Conservation (phyloP, 768 basidiomycete species). For the Crassisporium funariophilum region DNA sequence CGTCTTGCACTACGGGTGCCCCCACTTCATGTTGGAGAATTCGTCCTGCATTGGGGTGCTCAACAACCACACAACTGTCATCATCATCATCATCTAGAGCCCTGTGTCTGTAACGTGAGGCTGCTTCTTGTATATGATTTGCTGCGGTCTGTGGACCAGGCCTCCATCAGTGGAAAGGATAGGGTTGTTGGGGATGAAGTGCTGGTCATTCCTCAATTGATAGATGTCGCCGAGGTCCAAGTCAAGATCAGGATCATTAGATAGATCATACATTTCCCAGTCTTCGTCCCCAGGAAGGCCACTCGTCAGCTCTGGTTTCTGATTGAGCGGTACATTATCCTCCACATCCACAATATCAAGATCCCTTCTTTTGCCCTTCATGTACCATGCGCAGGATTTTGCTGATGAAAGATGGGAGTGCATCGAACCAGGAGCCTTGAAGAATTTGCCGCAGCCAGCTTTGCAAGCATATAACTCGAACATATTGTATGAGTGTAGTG, state of each 20-base stretch:
- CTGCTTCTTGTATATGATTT: slow-evolving; percentile 2
- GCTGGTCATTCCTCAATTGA: slow-evolving; percentile 1
- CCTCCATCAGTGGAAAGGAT: background rate
- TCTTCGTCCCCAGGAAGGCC: too few relatives aligned
- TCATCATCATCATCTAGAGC: slow-evolving; percentile 14
- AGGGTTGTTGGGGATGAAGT: background rate
- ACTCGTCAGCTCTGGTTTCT: too few relatives aligned
- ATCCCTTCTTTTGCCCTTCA: slow-evolving; percentile 8
- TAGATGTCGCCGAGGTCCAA: background rate
- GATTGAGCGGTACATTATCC: too few relatives aligned
- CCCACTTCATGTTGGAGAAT: background rate
- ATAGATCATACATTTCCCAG: too few relatives aligned
- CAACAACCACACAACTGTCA: background rate
- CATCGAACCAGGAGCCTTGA: background rate
- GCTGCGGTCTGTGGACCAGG: slow-evolving; percentile 15
- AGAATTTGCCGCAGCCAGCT: background rate
- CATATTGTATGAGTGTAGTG: too few relatives aligned
- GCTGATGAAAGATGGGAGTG: slow-evolving; percentile 1
- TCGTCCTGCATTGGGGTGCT: slow-evolving; percentile 1
- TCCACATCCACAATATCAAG: too few relatives aligned
- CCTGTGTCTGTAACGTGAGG: background rate
- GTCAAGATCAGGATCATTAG: background rate
- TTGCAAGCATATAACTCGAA: too few relatives aligned
- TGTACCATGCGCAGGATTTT: slow-evolving; percentile 4
- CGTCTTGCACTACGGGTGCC: slow-evolving; percentile 1